Evolutionary conservation across 2,329 filamentous ascomycete species (phyloP), one percentile per base, ranked within the genome.

Genomic region (Alternaria hordeiaustralica): DNA sequence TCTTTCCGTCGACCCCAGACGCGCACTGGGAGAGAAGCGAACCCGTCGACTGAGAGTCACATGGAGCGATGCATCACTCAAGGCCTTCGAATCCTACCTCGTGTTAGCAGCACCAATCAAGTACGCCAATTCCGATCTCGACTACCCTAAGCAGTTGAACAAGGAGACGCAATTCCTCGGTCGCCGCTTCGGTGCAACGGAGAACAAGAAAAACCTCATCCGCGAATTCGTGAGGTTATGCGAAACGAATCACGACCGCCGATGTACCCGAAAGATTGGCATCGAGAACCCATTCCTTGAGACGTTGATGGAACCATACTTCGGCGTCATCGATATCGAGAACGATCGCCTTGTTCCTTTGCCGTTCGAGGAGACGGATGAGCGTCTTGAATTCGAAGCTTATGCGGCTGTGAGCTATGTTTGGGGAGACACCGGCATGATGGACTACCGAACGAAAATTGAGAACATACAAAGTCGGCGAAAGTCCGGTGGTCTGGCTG

Each of bases 1-100:
- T 0, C 0, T 10, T 0, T 10, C 33, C 0, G 33, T 10, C 8
- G 33, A 41, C 15, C 4, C 33, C 15, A n/a, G 33, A 6, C 33
- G 33, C 8, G 15, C 33, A 3, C 8, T 10, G 1, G 2, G 33
- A n/a, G 15, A 10, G 2, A 41, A 8, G 8, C 15, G 36, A 2
- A 41, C 36, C 36, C 36, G 36, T 5, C 36, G 36, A 10, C 15
- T 41, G 36, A 41, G 36, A 3, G 36, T 41, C 1, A 41, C 36
- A n/a, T 41, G 36, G 36, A 41, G 36, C 2, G 36, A 41, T 3
- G 1, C 5, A 0, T 18, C 1, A 1, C 36, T 41, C 9, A 41
- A 41, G 1, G 4, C 36, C 9, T 11, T 41, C 36, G 36, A 41
- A 3, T 3, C 36, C 0, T 41, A 41, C n/a, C 3, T 41, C 4